Evolutionary conservation across 148 eudicot genomes (phyloP), one percentile per base, ranked within the genome.

Genomic region (Bassia scoparia): DNA sequence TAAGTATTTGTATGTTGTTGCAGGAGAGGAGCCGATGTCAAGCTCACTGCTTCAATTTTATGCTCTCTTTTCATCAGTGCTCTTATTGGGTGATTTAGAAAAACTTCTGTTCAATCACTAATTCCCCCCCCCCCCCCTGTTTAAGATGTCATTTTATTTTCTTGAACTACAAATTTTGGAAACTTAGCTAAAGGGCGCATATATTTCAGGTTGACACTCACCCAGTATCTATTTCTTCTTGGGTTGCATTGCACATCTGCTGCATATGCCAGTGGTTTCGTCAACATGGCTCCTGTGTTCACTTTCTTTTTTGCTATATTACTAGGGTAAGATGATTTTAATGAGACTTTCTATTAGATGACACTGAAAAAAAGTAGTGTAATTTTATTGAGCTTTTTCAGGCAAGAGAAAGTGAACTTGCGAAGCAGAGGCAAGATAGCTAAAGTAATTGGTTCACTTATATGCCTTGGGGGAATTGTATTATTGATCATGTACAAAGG

Each of bases 171-270:
- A 7, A 17, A 18, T 13, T 61, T 3, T 34, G 3, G 66, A 34
- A 61, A 18, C 18, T 1, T 61, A 61, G 49, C 14, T 72, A 29
- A 34, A 38, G 24, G 68, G 3, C 11, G 0, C 18, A 4, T 27
- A 63, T 52, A 60, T 67, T 75, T 60, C 78, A 89, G 97, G 91
- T 87, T 81, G 30, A 84, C 96, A 48, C 80, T 89, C 58, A 62
- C 87, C 0, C 92, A 87, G 49, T 92, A 84, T 76, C 62, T 88
- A 63, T 86, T 77, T 74, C 85, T 91, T 70, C 24, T 86, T 53
- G 97, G 97, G 7, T 81, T 91, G 10, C 73, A 89, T 41, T 82
- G 82, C 69, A 86, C 97, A 24, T 80, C 97, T 30, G 84, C 87
- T 76, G 86, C 91, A 16, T 89, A 82, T 65, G 31, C 90, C 11